A percentile compares a stretch with the other conserved stretches of the same genome.
Evolutionary conservation across 306 rosid species (phyloP).

Genomic region (Erythrophleum fordii): DNA sequence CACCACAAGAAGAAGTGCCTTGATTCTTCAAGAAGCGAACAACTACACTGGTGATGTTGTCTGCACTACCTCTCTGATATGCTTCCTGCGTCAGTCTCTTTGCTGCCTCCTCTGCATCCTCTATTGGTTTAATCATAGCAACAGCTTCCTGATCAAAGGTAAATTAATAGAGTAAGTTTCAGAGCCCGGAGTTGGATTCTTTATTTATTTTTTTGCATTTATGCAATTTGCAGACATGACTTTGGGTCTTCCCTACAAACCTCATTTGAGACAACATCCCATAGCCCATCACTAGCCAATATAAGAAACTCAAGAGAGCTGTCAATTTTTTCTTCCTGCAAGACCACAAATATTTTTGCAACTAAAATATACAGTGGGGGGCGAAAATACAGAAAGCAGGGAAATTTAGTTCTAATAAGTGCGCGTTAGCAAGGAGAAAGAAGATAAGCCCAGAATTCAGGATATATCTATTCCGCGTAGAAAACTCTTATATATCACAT

Average conservation of each 20-base stretch:
- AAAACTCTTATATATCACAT: not conserved
- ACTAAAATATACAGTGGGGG: not conserved
- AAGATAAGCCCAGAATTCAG: not conserved
- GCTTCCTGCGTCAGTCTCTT: constrained; percentile 91
- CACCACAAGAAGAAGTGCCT: constrained; percentile 53
- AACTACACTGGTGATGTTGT: constrained; percentile 87
- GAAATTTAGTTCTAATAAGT: not conserved
- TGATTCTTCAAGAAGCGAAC: constrained; percentile 84
- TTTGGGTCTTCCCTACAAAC: constrained; percentile 41
- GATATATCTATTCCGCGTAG: not conserved
- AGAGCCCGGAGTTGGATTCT: not conserved
- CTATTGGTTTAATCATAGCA: constrained; percentile 74
- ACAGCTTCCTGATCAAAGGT: constrained; percentile 78
- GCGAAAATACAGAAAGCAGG: not conserved
- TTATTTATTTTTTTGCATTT: not conserved
- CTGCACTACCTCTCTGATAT: constrained; percentile 88
- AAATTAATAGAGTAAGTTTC: not conserved
- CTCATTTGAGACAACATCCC: constrained; percentile 99
- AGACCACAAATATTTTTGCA: constrained; percentile 31
- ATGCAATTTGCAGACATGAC: not conserved
- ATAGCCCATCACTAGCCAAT: constrained; percentile 93
- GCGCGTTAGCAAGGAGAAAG: constrained; percentile 10
- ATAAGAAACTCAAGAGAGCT: constrained; percentile 94
- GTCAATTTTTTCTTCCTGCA: constrained; percentile 90
- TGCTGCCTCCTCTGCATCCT: constrained; percentile 87